Evolutionary conservation across 2,329 filamentous ascomycete genomes (phyloP).

Genomic region (Penicillium sp.): DNA sequence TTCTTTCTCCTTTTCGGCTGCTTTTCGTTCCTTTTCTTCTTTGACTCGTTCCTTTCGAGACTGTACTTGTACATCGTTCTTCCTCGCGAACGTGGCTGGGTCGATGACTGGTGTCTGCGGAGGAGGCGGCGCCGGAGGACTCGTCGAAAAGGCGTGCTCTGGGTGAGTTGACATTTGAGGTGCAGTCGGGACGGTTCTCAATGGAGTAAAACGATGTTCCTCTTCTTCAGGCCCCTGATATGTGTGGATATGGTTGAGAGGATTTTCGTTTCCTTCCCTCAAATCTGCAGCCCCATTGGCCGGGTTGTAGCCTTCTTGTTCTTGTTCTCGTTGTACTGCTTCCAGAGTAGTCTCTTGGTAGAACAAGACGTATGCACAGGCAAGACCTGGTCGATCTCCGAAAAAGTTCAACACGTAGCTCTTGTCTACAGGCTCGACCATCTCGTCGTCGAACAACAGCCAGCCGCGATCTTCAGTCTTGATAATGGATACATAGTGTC

Average conservation of each 20-base stretch:
- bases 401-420: slow-evolving; percentile 96
- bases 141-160: slow-evolving; percentile 24
- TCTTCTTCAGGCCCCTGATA: slow-evolving; percentile 33
- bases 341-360: slow-evolving; percentile 85
- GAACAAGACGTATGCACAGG: slow-evolving; percentile 94
- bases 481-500: slow-evolving; percentile 95
- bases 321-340: slow-evolving; percentile 71
- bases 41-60: slow-evolving; percentile 64
- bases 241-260: slow-evolving; percentile 38
- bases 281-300: slow-evolving; percentile 47
- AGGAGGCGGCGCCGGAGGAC: slow-evolving; percentile 19
- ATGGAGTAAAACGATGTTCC: slow-evolving; percentile 28
- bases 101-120: slow-evolving; percentile 27
- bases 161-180: slow-evolving; percentile 45
- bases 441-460: slow-evolving; percentile 95
- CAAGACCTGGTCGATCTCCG: slow-evolving; percentile 83
- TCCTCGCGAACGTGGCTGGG: slow-evolving; percentile 46
- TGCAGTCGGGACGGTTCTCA: slow-evolving; percentile 39
- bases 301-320: slow-evolving; percentile 62
- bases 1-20: slow-evolving; percentile 44
- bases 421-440: slow-evolving; percentile 97
- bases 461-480: slow-evolving; percentile 95
- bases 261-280: slow-evolving; percentile 31
- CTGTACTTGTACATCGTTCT: slow-evolving; percentile 59
- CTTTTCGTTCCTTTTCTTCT: slow-evolving; percentile 57